Evolutionary conservation across 257 asterid genomes (phyloP).

Genomic region (Datura wrightii): DNA sequence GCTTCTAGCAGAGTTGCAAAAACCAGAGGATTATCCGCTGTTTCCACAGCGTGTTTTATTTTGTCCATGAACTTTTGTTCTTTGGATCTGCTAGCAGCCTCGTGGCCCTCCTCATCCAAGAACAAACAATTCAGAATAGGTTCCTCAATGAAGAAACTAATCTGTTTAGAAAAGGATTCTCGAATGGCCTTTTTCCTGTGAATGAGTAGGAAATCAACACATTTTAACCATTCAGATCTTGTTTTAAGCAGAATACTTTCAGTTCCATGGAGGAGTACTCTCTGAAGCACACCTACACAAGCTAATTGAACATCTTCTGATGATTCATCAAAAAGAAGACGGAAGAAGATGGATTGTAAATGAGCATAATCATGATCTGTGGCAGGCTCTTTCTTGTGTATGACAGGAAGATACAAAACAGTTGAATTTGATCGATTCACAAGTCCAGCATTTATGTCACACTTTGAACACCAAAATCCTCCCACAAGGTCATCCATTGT

Average conservation of each 20-base stretch:
- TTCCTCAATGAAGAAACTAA: slow-evolving; percentile 72
- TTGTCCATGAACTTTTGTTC: slow-evolving; percentile 86
- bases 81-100: slow-evolving; percentile 63
- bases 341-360: slow-evolving; percentile 75
- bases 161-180: slow-evolving; percentile 76
- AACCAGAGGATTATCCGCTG: slow-evolving; percentile 76
- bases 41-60: slow-evolving; percentile 81
- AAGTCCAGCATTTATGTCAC: slow-evolving; percentile 57
- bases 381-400: slow-evolving; percentile 41
- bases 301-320: slow-evolving; percentile 88
- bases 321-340: slow-evolving; percentile 72
- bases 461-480: slow-evolving; percentile 86
- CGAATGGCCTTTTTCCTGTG: slow-evolving; percentile 77
- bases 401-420: slow-evolving; percentile 42
- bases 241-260: slow-evolving; percentile 59
- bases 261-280: slow-evolving; percentile 82
- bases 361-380: slow-evolving; percentile 53
- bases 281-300: slow-evolving; percentile 69
- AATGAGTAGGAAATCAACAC: slow-evolving; percentile 69
- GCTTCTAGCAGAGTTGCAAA: slow-evolving; percentile 83
- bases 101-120: slow-evolving; percentile 35
- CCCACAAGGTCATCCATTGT: slow-evolving; percentile 52
- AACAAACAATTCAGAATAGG: slow-evolving; percentile 69
- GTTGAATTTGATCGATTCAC: slow-evolving; percentile 47
- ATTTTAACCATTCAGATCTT: slow-evolving; percentile 78